Evolutionary conservation across 2,329 filamentous ascomycete species (phyloP).

Genomic region (Scedosporium boydii): DNA sequence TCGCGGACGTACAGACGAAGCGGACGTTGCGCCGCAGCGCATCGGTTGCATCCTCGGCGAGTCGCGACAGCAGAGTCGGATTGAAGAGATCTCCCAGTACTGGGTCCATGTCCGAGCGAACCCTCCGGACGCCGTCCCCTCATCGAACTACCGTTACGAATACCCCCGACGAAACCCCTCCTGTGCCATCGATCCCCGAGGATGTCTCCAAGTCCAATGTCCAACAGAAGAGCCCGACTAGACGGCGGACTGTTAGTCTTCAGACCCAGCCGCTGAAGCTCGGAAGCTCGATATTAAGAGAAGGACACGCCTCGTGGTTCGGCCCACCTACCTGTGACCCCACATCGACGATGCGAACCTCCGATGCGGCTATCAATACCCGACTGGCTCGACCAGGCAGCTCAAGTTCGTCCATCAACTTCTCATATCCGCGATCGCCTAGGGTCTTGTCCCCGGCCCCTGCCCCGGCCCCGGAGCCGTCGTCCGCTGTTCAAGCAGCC

Average conservation of each 20-base stretch:
- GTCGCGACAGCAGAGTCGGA: conserved; percentile 25
- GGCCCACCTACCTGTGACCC: conserved; percentile 32
- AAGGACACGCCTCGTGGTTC: conserved; percentile 39
- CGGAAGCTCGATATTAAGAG: conserved; percentile 41
- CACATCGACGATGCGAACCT: conserved; percentile 9
- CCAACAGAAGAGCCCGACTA: conserved; percentile 16
- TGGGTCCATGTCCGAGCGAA: conserved; percentile 79
- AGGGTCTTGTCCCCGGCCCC: conserved; percentile 22
- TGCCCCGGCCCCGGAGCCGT: conserved; percentile 23
- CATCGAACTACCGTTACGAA: conserved; percentile 30
- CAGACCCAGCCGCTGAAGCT: conserved; percentile 40
- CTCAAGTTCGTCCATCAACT: conserved; percentile 46
- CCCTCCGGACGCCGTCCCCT: conserved; percentile 72
- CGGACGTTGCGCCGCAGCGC: conserved; percentile 64
- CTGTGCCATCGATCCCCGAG: conserved; percentile 64
- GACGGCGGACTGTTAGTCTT: conserved; percentile 30
- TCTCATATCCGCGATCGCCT: conserved; percentile 43
- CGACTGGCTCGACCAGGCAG: conserved; percentile 29
- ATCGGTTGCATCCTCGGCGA: conserved; percentile 59
- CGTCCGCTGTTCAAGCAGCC: not conserved
- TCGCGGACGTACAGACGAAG: conserved; percentile 80
- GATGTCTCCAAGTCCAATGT: conserved; percentile 19
- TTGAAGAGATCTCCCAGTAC: conserved; percentile 60
- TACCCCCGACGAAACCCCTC: conserved; percentile 46
- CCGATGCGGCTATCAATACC: conserved; percentile 37